These are phyloP conservation scores for Dactylonectria macrodidyma DNA, from an alignment of 2,329 filamentous ascomycete species.

Conservation along the genomic window DNA sequence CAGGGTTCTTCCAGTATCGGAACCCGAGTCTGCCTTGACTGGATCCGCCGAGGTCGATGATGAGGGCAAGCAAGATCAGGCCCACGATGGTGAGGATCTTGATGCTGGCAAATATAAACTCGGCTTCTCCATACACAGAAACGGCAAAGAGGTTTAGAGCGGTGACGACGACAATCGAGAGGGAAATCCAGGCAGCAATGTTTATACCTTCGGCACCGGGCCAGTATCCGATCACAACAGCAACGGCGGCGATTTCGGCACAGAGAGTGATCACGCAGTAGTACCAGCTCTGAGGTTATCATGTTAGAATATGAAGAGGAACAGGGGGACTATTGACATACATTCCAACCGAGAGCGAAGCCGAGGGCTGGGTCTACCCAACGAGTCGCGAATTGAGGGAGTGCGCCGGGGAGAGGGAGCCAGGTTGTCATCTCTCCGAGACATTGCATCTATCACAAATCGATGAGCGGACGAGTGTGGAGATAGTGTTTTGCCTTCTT, in stretches of 20 bases:
- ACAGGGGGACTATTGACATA: too few species aligned
- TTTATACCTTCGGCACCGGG: too few species aligned
- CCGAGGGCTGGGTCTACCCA: constrained; percentile 78
- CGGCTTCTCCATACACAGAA: constrained; percentile 76
- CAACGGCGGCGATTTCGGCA: constrained; percentile 86
- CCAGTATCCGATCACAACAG: constrained; percentile 86
- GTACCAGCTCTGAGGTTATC: constrained; percentile 58
- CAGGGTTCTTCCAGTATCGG: constrained; percentile 75
- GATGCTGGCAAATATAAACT: constrained; percentile 75
- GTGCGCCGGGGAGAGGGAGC: constrained; percentile 88
- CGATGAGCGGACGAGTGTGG: too few species aligned
- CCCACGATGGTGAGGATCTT: constrained; percentile 78
- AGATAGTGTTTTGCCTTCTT: too few species aligned
- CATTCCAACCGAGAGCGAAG: constrained; percentile 78
- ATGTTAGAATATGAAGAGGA: too few species aligned
- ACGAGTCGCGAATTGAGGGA: constrained; percentile 75
- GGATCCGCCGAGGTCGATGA: constrained; percentile 75
- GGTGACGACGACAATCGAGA: constrained; percentile 71
- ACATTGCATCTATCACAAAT: constrained; percentile 74
- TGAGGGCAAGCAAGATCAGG: constrained; percentile 74
- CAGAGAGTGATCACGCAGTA: constrained; percentile 70
- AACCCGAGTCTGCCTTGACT: constrained; percentile 74
- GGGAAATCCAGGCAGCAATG: too few species aligned
- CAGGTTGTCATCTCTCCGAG: constrained; percentile 90
- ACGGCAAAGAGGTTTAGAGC: constrained; percentile 81